Conservation (phyloP, 371 early-diverging fungal genomes). For the Batrachochytrium dendrobatidis region DNA sequence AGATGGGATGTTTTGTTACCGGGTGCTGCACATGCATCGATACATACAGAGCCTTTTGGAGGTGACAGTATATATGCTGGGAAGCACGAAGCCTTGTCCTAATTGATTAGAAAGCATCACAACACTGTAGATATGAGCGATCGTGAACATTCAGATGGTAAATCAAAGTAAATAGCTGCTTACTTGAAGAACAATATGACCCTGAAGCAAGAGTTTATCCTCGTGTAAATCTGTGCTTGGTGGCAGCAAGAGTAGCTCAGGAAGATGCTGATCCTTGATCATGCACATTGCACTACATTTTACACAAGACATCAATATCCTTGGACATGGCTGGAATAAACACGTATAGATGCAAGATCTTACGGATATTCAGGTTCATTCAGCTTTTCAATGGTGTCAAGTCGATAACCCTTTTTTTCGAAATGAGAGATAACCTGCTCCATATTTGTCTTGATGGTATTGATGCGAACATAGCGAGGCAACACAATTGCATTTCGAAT, state of each 20-base stretch:
- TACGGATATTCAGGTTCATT: neutral
- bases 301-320: constrained; percentile 5
- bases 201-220: constrained; percentile 62
- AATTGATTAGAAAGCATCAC: neutral
- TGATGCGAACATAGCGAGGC: constrained; percentile 69
- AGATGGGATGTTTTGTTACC: constrained; percentile 99
- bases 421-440: constrained; percentile 58
- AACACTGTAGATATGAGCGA: neutral
- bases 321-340: neutral
- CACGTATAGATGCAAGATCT: neutral
- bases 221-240: constrained; percentile 80
- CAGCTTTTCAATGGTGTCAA: neutral
- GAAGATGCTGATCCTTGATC: constrained; percentile 61
- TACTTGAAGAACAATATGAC: constrained; percentile 80
- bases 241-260: constrained; percentile 78
- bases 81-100: constrained; percentile 95
- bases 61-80: constrained; percentile 89
- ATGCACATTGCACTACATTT: constrained; percentile 18
- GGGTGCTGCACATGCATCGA: constrained; percentile 98
- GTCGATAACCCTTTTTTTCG: constrained; percentile 5
- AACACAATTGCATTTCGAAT: constrained; percentile 48
- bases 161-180: neutral
- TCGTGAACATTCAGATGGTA: neutral
- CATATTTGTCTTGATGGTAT: constrained; percentile 59
- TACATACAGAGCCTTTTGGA: constrained; percentile 58